Percentiles rank a stretch among this genome's conserved stretches.
These are phyloP conservation scores for Kandelia obovata DNA, from an alignment of 345 rosid genomes.

Conservation along the genomic window DNA sequence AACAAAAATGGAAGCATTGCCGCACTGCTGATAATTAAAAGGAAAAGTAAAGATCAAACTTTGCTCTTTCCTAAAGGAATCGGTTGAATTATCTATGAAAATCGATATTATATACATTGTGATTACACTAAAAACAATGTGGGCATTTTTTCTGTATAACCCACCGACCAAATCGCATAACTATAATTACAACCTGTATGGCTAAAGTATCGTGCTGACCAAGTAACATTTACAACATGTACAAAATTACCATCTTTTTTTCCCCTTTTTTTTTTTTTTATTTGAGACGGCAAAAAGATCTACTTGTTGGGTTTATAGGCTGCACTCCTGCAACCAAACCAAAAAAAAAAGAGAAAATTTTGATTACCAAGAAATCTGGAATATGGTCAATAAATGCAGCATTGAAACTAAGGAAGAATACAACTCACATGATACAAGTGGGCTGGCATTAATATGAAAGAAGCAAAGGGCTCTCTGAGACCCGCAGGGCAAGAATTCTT, in stretches of 20 bases:
- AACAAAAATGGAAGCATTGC: no score
- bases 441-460: neutral
- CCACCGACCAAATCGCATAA: conserved; percentile 9
- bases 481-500: neutral
- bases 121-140: neutral
- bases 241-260: conserved; percentile 28
- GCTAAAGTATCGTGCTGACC: conserved; percentile 9
- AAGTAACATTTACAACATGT: conserved; percentile 24
- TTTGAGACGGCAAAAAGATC: conserved; percentile 32
- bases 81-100: conserved; percentile 7
- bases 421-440: conserved; percentile 11
- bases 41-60: no score
- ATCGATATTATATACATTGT: conserved; percentile 16
- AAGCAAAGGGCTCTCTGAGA: no score
- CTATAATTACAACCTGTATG: conserved; percentile 14
- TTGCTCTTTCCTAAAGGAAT: no score
- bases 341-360: no score
- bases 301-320: conserved; percentile 8
- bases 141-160: conserved; percentile 10
- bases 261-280: neutral
- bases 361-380: no score
- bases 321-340: conserved; percentile 26
- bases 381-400: no score
- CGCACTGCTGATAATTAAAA: no score
- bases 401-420: neutral